phyloP scores from a whole-genome alignment of 208 protist genomes.

The Leishmania arabica region DNA sequence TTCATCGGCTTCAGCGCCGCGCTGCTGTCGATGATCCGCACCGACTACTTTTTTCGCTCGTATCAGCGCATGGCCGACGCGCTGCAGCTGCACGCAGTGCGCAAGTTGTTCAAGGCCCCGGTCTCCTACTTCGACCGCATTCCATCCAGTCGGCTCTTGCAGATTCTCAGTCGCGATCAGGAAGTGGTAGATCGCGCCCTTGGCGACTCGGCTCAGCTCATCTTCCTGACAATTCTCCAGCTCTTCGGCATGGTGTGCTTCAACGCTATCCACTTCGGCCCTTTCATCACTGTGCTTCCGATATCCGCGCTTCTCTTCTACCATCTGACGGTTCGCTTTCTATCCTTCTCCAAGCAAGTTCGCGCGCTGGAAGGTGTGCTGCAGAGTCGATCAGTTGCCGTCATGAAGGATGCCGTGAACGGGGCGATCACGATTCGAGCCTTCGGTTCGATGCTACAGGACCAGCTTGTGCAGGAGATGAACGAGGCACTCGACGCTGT shows the following conservation, averaged over 20 bases:
- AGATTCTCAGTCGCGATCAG: slow-evolving; percentile 70
- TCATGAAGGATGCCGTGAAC: slow-evolving; percentile 64
- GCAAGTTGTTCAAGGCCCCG: slow-evolving; percentile 62
- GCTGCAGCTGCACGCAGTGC: slow-evolving; percentile 59
- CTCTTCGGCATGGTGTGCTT: slow-evolving; percentile 60
- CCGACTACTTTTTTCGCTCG: slow-evolving; percentile 56
- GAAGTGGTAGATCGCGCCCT: slow-evolving; percentile 67
- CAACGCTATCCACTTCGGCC: slow-evolving; percentile 60
- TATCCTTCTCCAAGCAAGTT: slow-evolving; percentile 71
- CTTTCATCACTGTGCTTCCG: slow-evolving; percentile 68
- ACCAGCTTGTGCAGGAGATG: slow-evolving; percentile 56
- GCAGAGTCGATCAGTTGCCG: slow-evolving; percentile 43
- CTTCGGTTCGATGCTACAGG: slow-evolving; percentile 43
- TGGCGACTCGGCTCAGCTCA: slow-evolving; percentile 62
- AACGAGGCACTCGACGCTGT: slow-evolving; percentile 62
- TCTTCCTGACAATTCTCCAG: slow-evolving; percentile 63
- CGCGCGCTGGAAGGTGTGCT: slow-evolving; percentile 63
- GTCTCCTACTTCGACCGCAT: slow-evolving; percentile 82
- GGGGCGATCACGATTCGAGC: slow-evolving; percentile 70
- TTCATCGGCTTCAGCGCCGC: slow-evolving; percentile 55
- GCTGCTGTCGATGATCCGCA: slow-evolving; percentile 54
- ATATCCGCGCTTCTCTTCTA: slow-evolving; percentile 76
- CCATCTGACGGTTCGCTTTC: slow-evolving; percentile 64
- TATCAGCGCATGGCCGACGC: slow-evolving; percentile 60
- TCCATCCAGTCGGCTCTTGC: slow-evolving; percentile 50